Evolutionary conservation across 345 rosid genomes (phyloP), one percentile per base, ranked within the genome.

Genomic region (Noccaea bulbosa): DNA sequence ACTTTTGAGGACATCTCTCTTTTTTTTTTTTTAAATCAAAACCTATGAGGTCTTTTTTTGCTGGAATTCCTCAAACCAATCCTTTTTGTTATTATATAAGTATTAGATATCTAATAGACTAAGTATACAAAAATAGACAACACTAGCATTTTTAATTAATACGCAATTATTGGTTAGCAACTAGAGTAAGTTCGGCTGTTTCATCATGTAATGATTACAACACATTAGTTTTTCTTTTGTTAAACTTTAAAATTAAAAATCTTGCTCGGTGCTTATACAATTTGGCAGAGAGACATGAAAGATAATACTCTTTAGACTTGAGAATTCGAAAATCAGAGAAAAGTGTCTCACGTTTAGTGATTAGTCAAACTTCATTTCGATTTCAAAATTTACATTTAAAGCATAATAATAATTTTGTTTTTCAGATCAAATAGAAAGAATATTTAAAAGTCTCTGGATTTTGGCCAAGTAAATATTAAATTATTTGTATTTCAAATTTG

Each of bases 41-140:
- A 73, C 12, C n/a, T 22, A 65, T 12, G 38, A 65, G 33, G 46
- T 32, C 54, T 73, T 71, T 72, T 39, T 27, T 39, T 12, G 77
- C 60, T 73, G 71, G 77, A 73, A 73, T 57, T 48, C 66, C 52
- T 73, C 71, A 30, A 57, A 57, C 60, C 45, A 73, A 65, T 39
- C 45, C 65, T 73, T 73, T 73, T 30, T 7, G 24, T 51, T 27
- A 27, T 51, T 27, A 27, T 27, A 27, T 27, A 27, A 44, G 11
- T 47, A 73, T 47, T 38, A 56, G 47, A 44, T 46, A 39, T 40
- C 11, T 16, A 0, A 55, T 34, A 72, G 12, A 38, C 4, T 45
- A 38, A 63, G 33, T 40, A 63, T 14, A 40, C 64, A 72, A 37
- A 43, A 45, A 46, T 45, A 39, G 43, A 46, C 58, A 64, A 33